Evolutionary conservation across 176 grass and related monocot genomes (phyloP).

Genomic region (Aegilops speltoides): DNA sequence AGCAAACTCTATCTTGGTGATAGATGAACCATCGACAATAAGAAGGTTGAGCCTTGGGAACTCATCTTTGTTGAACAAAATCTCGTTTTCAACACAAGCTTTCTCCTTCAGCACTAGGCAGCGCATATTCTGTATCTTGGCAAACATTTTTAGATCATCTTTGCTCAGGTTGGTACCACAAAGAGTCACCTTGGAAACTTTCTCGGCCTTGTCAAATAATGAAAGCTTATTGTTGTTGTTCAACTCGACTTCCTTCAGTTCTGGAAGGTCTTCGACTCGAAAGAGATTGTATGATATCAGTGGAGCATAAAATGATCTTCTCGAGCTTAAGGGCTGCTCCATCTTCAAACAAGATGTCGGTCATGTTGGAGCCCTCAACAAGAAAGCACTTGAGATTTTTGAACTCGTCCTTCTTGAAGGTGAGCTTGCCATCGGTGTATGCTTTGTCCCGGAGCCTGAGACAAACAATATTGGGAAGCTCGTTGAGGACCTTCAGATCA

Average conservation of each 20-base stretch:
- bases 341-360: background rate
- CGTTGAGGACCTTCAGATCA: background rate
- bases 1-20: background rate
- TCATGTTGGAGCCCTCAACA: background rate
- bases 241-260: background rate
- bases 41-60: background rate
- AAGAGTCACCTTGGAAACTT: background rate
- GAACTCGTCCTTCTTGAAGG: background rate
- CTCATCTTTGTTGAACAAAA: background rate
- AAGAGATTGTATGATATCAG: background rate
- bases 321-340: background rate
- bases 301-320: background rate
- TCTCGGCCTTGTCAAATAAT: background rate
- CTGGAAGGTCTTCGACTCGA: background rate
- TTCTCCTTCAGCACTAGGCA: background rate
- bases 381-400: background rate
- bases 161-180: background rate
- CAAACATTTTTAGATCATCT: background rate
- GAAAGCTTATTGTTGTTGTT: background rate
- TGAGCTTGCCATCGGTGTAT: background rate
- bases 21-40: accelerated
- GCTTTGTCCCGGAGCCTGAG: background rate
- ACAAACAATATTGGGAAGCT: background rate
- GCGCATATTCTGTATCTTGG: background rate
- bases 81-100: background rate